Conservation (phyloP, 2,329 filamentous ascomycete species). For the Grosmannia penicillata region DNA sequence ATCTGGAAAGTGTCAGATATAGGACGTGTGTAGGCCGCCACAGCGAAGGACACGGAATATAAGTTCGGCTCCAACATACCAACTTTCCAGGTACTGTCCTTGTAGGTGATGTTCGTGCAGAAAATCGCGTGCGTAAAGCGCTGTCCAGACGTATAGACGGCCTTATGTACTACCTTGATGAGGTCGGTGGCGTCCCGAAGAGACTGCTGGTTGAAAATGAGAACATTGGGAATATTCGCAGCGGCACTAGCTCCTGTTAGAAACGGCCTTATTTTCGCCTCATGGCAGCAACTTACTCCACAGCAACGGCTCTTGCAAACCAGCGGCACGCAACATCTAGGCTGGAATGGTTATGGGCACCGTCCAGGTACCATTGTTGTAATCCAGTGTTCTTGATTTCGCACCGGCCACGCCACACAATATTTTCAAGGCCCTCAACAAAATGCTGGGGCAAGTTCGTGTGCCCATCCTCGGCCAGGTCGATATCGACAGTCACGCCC, state of each 20-base stretch:
- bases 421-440: constrained; percentile 46
- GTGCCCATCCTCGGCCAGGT: constrained; percentile 15
- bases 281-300: neutral
- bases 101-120: constrained; percentile 25
- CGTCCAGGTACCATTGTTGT: constrained; percentile 68
- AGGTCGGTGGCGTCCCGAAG: constrained; percentile 58
- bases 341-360: constrained; percentile 77
- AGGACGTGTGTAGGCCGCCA: neutral
- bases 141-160: constrained; percentile 18
- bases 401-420: constrained; percentile 61
- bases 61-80: constrained; percentile 15
- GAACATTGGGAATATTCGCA: constrained; percentile 19
- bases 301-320: constrained; percentile 40
- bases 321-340: constrained; percentile 62
- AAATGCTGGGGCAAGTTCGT: constrained; percentile 37
- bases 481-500: constrained; percentile 28
- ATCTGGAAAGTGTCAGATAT: constrained; percentile 21
- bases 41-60: neutral
- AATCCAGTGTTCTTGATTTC: constrained; percentile 40
- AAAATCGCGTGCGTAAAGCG: constrained; percentile 54
- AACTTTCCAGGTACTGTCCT: constrained; percentile 32
- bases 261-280: neutral
- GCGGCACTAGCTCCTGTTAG: too few species aligned
- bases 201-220: constrained; percentile 91
- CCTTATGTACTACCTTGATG: constrained; percentile 31